Evolutionary conservation across 2,329 filamentous ascomycete species (phyloP), one percentile per base, ranked within the genome.

Genomic region (Cercospora sojina): DNA sequence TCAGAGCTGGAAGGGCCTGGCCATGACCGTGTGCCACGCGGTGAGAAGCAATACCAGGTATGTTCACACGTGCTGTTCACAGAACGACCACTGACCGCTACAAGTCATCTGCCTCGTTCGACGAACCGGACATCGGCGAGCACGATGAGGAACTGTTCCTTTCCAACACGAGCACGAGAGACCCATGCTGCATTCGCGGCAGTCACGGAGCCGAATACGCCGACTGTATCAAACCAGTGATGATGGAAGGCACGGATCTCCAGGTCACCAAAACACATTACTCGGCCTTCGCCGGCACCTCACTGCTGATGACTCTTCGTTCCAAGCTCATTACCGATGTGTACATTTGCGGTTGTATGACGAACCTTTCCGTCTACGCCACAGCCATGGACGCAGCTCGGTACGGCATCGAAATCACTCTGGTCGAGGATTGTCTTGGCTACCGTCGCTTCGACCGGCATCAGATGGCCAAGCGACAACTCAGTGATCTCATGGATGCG

Each of bases 321-420:
- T 88, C 88, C n/a, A 91, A 89, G 69, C 89, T 97, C 71, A 88
- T 96, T 66, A 97, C 93, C 2, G 91, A 97, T 74, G 82, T 99
- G 12, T 97, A 91, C 78, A 86, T 98, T 25, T 96, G 91, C 74
- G 95, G 95, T 23, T 90, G 91, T 53, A 85, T 96, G 58, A 91
- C 90, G 51, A 97, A 98, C 74, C 83, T 96, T 38, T 93, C 93
- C 32, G 89, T 98, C 56, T 93, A 95, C 76, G 94, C 95, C 7
- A 97, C 94, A 0, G 93, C 93, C 3, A 84, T 96, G 69, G 95
- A 97, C 75, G 95, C 94, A 10, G 93, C 92, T 1, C 87, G 90
- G 20, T 91, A 97, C 77, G 95, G 93, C 4, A 88, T 96, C 74
- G 84, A 87, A n/a, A 92, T 97, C 74, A 95, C 91, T 5, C 82